Percentiles rank a stretch among this genome's conserved stretches.
phyloP scores from a whole-genome alignment of 176 grass and related monocot species.

The Oryza officinalis region DNA sequence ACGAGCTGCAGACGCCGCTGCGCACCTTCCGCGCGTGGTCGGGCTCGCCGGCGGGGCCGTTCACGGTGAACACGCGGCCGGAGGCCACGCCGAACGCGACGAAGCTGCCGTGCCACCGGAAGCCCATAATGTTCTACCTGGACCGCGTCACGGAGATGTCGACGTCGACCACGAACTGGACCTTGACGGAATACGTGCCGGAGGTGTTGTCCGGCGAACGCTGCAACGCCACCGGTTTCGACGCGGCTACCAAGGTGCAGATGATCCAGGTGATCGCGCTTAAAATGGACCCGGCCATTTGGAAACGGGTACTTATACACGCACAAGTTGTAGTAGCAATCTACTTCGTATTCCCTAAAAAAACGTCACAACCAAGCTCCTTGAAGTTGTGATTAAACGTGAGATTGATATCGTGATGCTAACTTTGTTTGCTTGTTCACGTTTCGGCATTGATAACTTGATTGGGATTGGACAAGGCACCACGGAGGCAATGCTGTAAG shows the following conservation, averaged over 20 bases:
- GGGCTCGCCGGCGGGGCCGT: conserved; percentile 37
- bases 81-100: not conserved
- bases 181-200: conserved; percentile 46
- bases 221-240: conserved; percentile 38
- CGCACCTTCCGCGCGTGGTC: conserved; percentile 47
- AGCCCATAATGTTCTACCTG: conserved; percentile 48
- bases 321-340: not conserved
- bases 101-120: conserved; percentile 34
- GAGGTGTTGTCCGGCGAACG: not conserved
- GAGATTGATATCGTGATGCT: not conserved
- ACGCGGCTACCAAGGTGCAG: conserved; percentile 20
- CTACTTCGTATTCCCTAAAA: no score
- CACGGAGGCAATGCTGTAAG: conserved; percentile 53
- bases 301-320: conserved; percentile 36
- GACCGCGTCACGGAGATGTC: not conserved
- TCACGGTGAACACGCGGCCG: conserved; percentile 48
- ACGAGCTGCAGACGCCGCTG: conserved; percentile 36
- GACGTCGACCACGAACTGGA: not conserved
- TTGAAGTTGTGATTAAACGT: not conserved
- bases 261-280: conserved; percentile 41
- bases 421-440: not conserved
- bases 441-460: not conserved
- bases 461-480: conserved; percentile 35
- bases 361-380: not conserved
- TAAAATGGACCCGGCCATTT: conserved; percentile 45